Evolutionary conservation across 2,329 filamentous ascomycete species (phyloP).

Genomic region (Botrytis paeoniae): DNA sequence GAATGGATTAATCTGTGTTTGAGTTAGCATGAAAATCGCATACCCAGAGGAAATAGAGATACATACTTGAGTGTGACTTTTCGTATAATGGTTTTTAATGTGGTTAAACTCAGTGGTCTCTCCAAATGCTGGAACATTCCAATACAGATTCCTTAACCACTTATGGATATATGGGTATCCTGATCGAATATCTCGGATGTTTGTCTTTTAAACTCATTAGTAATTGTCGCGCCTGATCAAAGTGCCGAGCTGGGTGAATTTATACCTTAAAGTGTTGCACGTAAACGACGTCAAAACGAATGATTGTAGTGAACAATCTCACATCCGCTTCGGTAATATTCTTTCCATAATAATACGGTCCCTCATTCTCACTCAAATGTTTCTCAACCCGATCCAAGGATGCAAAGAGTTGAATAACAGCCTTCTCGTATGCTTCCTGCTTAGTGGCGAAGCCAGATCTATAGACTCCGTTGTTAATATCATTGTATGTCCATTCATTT

Average conservation of each 20-base stretch:
- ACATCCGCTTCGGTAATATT: conserved; percentile 79
- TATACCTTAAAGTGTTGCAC: conserved; percentile 81
- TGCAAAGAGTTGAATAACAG: conserved; percentile 68
- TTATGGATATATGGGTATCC: conserved; percentile 62
- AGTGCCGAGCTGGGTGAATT: conserved; percentile 48
- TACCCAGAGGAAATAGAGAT: conserved; percentile 29
- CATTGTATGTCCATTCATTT: conserved; percentile 77
- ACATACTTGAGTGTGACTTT: conserved; percentile 56
- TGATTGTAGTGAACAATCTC: conserved; percentile 61
- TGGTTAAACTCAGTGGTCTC: conserved; percentile 38
- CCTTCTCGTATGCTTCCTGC: conserved; percentile 76
- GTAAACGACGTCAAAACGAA: conserved; percentile 70
- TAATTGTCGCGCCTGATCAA: no score
- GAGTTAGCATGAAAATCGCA: conserved; percentile 28
- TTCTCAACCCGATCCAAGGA: conserved; percentile 74
- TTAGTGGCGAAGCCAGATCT: conserved; percentile 82
- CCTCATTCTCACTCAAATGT: conserved; percentile 53
- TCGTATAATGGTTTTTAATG: conserved; percentile 90
- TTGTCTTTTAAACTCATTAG: conserved; percentile 45
- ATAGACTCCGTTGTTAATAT: conserved; percentile 70
- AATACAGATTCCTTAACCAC: conserved; percentile 66
- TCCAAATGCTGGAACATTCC: conserved; percentile 63
- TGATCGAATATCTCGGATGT: conserved; percentile 44
- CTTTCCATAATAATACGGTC: conserved; percentile 73
- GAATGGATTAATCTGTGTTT: conserved; percentile 63